These are phyloP conservation scores for Schizophyllum amplum DNA, from an alignment of 1,284 basidiomycete genomes.

Conservation along the genomic window DNA sequence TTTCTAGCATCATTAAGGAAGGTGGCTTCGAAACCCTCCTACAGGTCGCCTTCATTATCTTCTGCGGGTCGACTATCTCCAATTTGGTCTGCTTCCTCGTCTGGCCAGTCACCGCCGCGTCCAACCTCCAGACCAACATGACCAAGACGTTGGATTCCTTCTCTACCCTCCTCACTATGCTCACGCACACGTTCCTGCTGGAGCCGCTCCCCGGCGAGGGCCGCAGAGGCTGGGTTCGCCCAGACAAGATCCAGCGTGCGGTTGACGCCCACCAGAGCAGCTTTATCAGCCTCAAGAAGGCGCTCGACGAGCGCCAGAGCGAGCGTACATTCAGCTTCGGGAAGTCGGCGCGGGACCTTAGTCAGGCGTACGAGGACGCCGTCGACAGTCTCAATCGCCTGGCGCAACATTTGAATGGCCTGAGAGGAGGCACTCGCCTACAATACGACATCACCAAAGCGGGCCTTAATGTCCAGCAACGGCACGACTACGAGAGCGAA, in stretches of 20 bases:
- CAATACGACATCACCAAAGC: constrained; percentile 77
- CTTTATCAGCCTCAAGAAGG: constrained; percentile 82
- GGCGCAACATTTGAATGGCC: constrained; percentile 85
- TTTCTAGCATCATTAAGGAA: constrained; percentile 76
- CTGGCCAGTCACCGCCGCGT: constrained; percentile 81
- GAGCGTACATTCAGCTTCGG: constrained; percentile 50
- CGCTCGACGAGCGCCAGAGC: constrained; percentile 74
- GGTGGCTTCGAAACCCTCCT: constrained; percentile 72
- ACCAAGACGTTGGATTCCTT: constrained; percentile 82
- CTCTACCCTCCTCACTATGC: constrained; percentile 71
- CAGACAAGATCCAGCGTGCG: constrained; percentile 61
- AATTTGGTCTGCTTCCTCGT: constrained; percentile 79
- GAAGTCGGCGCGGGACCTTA: constrained; percentile 29
- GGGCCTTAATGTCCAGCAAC: constrained; percentile 21
- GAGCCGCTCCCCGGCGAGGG: constrained; percentile 46
- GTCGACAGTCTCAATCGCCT: constrained; percentile 79
- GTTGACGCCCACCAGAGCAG: constrained; percentile 79
- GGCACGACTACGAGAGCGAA: constrained; percentile 6
- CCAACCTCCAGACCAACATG: constrained; percentile 79
- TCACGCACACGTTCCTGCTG: constrained; percentile 79
- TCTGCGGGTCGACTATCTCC: constrained; percentile 69
- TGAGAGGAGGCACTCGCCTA: constrained; percentile 74
- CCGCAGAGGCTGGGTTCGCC: constrained; percentile 24
- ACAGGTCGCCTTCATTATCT: constrained; percentile 71
- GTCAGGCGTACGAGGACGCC: constrained; percentile 69